phyloP scores from a whole-genome alignment of 768 basidiomycete species.

The Phlebiopsis gigantea region DNA sequence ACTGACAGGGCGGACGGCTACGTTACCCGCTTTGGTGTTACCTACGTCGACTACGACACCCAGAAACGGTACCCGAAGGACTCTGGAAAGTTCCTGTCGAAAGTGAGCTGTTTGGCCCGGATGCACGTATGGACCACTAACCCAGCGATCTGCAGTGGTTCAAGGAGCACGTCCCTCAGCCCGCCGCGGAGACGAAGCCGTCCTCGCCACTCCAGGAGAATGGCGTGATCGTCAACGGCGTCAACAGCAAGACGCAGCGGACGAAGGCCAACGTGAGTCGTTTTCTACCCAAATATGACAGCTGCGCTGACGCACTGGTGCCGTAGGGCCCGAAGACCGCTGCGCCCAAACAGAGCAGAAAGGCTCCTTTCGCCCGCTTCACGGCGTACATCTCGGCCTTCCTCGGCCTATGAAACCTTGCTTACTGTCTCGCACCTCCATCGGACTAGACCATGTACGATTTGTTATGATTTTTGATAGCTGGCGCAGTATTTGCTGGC shows the following conservation, averaged over 20 bases:
- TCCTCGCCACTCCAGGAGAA: neutral
- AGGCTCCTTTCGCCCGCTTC: slow-evolving; percentile 21
- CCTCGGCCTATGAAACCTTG: slow-evolving; percentile 17
- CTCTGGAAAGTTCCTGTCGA: slow-evolving; percentile 49
- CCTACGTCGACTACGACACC: slow-evolving; percentile 66
- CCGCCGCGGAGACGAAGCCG: slow-evolving; percentile 1
- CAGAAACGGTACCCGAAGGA: slow-evolving; percentile 63
- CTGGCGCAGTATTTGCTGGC: neutral
- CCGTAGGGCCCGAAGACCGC: slow-evolving; percentile 1
- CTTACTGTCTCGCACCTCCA: neutral
- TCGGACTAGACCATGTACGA: slow-evolving; percentile 8
- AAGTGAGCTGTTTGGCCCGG: slow-evolving; percentile 31
- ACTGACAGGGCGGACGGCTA: slow-evolving; percentile 55
- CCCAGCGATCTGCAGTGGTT: slow-evolving; percentile 23
- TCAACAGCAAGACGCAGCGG: neutral
- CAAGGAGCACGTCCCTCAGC: slow-evolving; percentile 22
- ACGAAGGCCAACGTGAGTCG: neutral
- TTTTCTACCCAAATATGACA: neutral
- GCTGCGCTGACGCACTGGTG: neutral
- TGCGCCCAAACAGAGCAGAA: slow-evolving; percentile 17
- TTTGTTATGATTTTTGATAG: neutral
- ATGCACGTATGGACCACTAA: neutral
- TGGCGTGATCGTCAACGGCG: slow-evolving; percentile 1
- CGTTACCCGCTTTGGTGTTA: slow-evolving; percentile 62
- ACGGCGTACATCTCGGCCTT: slow-evolving; percentile 25